These are phyloP conservation scores for Grigorovia transvaalensis DNA, from an alignment of 805 yeast species.

Conservation along the genomic window DNA sequence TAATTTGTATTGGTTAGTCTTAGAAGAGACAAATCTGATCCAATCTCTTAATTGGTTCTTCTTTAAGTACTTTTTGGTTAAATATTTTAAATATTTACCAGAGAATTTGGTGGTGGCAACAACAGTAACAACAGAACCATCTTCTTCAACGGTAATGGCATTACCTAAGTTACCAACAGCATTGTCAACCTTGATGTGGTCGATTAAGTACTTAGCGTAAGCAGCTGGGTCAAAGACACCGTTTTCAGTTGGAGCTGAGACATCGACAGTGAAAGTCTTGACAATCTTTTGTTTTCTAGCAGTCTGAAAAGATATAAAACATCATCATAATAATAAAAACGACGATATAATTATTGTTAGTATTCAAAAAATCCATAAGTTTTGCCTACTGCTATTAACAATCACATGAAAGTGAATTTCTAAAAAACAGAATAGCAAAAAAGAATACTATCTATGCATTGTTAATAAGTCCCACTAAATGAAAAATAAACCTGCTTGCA, in stretches of 20 bases:
- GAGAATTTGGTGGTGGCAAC: constrained; percentile 90
- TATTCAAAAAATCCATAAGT: not conserved
- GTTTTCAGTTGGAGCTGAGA: constrained; percentile 93
- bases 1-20: constrained; percentile 92
- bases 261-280: constrained; percentile 90
- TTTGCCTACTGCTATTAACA: constrained; percentile 33
- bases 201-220: constrained; percentile 95
- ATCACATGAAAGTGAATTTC: constrained; percentile 27
- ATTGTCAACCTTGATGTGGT: constrained; percentile 98
- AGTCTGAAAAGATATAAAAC: constrained; percentile 40
- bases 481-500: not conserved
- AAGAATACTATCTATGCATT: not conserved
- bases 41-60: constrained; percentile 99
- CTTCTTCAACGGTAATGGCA: constrained; percentile 82
- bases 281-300: constrained; percentile 74
- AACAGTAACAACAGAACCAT: constrained; percentile 81
- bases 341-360: constrained; percentile 10
- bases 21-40: constrained; percentile 96
- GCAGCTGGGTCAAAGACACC: constrained; percentile 97
- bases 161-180: constrained; percentile 95
- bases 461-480: not conserved
- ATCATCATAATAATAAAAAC: not conserved
- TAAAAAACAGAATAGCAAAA: constrained; percentile 24
- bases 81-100: constrained; percentile 99
- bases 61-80: constrained; percentile 99